Evolutionary conservation across 2,329 filamentous ascomycete genomes (phyloP), one percentile per base, ranked within the genome.

Genomic region (Colletotrichum endophyticum): DNA sequence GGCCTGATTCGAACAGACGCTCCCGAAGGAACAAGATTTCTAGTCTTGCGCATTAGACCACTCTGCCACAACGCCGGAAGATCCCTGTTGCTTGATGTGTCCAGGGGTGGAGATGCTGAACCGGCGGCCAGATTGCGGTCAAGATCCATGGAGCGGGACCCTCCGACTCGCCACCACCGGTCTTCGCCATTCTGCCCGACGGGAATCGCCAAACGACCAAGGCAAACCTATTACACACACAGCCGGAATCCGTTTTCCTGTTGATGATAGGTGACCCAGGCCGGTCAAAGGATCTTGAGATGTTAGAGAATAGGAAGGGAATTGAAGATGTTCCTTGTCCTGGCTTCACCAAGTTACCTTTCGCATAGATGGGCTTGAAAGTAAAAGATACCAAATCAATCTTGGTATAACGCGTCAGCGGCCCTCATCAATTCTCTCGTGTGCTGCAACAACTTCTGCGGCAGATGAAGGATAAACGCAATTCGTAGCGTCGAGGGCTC

Each of bases 11-110:
- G 70, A 72, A 67, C 70, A 72, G 70, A 72, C 70, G 62, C 70
- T 72, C 70, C 70, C 70, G 62, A 72, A 72, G 70, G 70, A 72
- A 72, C 70, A 72, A 72, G 70, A 72, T 72, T 72, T 72, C 70
- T 72, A 72, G 70, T 72, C 70, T 72, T 72, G 70, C 70, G 70
- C 70, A 72, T 72, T 72, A 72, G 70, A 72, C 70, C 70, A 72
- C 62, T 72, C 70, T 72, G 70, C 70, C 70, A 72, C 70, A 72
- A 72, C 70, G 70, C 70, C 70, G n/a, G 34, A 61, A 6, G 11
- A 72, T 61, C 70, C 70, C 70, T 72, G 70, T 49, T 61, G 16
- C 5, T 8, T 27, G 4, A 32, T n/a, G 7, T 19, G 19, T 44
- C 49, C 27, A 22, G 34, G 16, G 27, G 70, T 61, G 63, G 49